A percentile compares a stretch with the other conserved stretches of the same genome.
These are phyloP conservation scores for Irpex sp. DNA, from an alignment of 1,284 basidiomycete species.

Conservation along the genomic window DNA sequence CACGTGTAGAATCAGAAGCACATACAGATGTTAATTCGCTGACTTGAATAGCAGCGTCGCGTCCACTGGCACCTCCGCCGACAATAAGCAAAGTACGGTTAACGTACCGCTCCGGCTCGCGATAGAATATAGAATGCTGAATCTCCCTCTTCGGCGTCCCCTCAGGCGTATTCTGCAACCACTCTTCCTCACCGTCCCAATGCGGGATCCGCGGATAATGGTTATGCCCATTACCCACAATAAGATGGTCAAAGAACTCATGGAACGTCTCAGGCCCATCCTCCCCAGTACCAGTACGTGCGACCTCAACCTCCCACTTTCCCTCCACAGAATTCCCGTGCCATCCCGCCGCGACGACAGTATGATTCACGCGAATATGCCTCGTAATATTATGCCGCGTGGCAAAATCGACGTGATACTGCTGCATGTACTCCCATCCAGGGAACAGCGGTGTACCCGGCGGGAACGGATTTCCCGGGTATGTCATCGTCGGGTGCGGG, in stretches of 20 bases:
- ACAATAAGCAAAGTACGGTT: conserved; percentile 44
- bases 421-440: conserved; percentile 37
- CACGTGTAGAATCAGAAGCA: background rate
- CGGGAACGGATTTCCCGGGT: conserved; percentile 45
- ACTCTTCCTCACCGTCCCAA: conserved; percentile 43
- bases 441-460: conserved; percentile 46
- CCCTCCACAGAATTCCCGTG: conserved; percentile 34
- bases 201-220: conserved; percentile 41
- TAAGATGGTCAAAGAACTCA: conserved; percentile 42
- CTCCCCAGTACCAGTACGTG: conserved; percentile 2
- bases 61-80: conserved; percentile 45
- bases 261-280: conserved; percentile 5
- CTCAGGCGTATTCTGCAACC: conserved; percentile 31
- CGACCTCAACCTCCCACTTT: conserved; percentile 37
- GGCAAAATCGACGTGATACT: conserved; percentile 42
- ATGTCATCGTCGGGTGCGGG: conserved; percentile 46
- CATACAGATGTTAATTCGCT: conserved; percentile 37
- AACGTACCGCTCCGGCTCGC: conserved; percentile 38
- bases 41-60: conserved; percentile 42
- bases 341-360: conserved; percentile 42
- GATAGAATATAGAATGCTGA: conserved; percentile 51
- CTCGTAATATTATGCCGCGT: conserved; percentile 32
- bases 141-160: conserved; percentile 31
- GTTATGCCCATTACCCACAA: conserved; percentile 50
- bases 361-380: conserved; percentile 39